Conservation (phyloP, 192 early-diverging fungal genomes). For the Funneliformis geosporum region DNA sequence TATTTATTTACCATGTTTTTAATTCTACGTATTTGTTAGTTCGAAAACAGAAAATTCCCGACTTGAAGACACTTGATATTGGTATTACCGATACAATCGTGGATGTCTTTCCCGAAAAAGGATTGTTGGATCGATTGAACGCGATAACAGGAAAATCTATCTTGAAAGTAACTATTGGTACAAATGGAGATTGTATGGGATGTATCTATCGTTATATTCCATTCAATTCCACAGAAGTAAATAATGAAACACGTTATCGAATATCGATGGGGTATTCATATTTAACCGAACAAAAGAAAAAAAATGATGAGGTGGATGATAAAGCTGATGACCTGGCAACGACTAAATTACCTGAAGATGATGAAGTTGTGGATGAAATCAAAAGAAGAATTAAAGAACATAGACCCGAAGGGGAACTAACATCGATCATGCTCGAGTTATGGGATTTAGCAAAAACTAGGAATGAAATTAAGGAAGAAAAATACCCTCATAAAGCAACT, state of each 20-base stretch:
- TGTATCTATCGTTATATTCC: neutral
- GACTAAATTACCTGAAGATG: neutral
- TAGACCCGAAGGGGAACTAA: neutral
- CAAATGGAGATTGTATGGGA: neutral
- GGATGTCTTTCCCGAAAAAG: neutral
- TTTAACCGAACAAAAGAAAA: neutral
- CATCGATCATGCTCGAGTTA: neutral
- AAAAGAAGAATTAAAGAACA: neutral
- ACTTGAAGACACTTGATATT: neutral
- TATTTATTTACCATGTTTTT: neutral
- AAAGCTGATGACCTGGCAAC: neutral
- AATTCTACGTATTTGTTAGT: neutral
- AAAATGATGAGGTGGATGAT: neutral
- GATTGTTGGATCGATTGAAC: neutral
- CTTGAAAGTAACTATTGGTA: neutral
- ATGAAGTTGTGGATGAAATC: neutral
- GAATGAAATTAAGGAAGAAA: neutral
- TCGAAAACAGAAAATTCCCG: slow-evolving; percentile 13
- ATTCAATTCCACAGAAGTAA: neutral
- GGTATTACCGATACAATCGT: neutral
- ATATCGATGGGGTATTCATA: neutral
- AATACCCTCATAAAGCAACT: no score
- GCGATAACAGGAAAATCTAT: neutral
- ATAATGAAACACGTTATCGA: neutral
- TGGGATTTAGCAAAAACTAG: neutral